These are phyloP conservation scores for Cydonia oblonga DNA, from an alignment of 331 rosid species.

Conservation along the genomic window DNA sequence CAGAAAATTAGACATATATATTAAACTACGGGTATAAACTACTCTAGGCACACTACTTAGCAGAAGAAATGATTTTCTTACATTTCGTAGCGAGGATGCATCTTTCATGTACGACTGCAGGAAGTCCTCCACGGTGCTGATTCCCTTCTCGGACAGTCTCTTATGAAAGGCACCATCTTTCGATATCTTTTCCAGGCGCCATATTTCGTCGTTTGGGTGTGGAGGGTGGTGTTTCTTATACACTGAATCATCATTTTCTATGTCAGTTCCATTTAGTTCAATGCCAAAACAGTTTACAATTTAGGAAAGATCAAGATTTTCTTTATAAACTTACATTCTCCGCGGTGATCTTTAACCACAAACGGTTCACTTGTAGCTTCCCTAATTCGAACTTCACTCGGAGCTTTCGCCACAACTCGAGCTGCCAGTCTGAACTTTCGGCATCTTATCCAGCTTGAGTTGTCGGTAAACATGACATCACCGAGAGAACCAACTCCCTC, in stretches of 20 bases:
- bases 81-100: slow-evolving; percentile 25
- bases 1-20: neutral
- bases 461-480: slow-evolving; percentile 42
- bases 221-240: slow-evolving; percentile 65
- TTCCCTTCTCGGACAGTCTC: slow-evolving; percentile 14
- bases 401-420: slow-evolving; percentile 15
- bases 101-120: slow-evolving; percentile 25
- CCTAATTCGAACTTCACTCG: slow-evolving; percentile 22
- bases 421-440: slow-evolving; percentile 53
- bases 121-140: slow-evolving; percentile 39
- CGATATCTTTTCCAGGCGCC: slow-evolving; percentile 58
- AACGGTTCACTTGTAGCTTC: slow-evolving; percentile 43
- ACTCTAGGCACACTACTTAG: neutral
- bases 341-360: slow-evolving; percentile 22
- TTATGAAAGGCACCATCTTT: slow-evolving; percentile 35
- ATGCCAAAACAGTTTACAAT: neutral
- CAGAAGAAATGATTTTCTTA: slow-evolving; percentile 18
- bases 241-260: slow-evolving; percentile 25
- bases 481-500: slow-evolving; percentile 34
- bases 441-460: slow-evolving; percentile 57
- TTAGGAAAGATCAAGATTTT: neutral
- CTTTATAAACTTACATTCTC: slow-evolving; percentile 54
- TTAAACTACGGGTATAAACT: neutral
- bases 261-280: slow-evolving; percentile 3
- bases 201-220: slow-evolving; percentile 36